Evolutionary conservation across 2,329 filamentous ascomycete genomes (phyloP), one percentile per base, ranked within the genome.

Genomic region (Calonectria crousiana): DNA sequence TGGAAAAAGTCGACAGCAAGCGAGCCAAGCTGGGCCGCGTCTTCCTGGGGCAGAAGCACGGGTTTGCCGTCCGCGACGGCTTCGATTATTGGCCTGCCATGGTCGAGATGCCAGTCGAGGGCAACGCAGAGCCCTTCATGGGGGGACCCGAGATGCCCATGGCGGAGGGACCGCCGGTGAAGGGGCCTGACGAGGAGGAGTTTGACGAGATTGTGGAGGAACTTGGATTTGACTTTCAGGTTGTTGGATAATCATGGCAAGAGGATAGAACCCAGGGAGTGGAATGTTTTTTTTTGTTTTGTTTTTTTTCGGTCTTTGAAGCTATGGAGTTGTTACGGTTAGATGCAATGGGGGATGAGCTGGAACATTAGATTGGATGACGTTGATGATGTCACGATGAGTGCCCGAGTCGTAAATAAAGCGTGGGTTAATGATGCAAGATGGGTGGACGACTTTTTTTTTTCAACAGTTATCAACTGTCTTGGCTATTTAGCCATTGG

Each of bases 61-160:
- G 71, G 28, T 69, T 69, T 36, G 56, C 71, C 16, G 71, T 73
- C 16, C 41, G 47, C 6, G 71, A 73, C 14, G 71, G 71, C 6
- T 73, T 41, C 56, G 71, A 73, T 47, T 65, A 73, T 65, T 73
- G 71, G 71, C 71, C 71, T 20, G 23, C 65, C 56, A 69, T 73
- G 53, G n/a, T 56, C 6, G 71, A 69, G 30, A 44, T 30, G 65
- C 71, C 71, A 16, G 71, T 73, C 36, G 71, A 73, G 56, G 71
- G 71, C 26, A 67, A 73, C 30, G 71, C 65, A 34, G 65, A 68
- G 44, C 53, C 23, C 9, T 69, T 69, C 20, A 13, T 72, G 56
- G 47, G 47, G 56, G 36, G 36, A 20, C 14, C 28, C 36, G 3
- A 23, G 65, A 53, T 26, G 47, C 65, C 51, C 3, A 2, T 20